phyloP scores from a whole-genome alignment of 1,284 basidiomycete genomes.

The Xanthoconium separans region DNA sequence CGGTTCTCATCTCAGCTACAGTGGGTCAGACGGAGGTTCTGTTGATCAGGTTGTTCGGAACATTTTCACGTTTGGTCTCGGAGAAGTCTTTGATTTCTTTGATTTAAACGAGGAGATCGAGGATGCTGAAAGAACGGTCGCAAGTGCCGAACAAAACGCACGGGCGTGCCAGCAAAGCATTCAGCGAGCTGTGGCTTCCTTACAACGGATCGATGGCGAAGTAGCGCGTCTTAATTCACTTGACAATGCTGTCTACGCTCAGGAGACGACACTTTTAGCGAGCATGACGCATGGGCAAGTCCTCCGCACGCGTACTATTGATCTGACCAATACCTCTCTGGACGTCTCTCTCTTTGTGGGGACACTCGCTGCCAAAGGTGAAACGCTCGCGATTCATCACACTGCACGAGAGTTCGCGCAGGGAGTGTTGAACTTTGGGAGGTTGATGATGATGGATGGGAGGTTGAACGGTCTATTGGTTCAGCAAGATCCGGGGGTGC shows the following conservation, averaged over 20 bases:
- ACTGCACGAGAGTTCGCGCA: conserved; percentile 17
- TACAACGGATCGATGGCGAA: conserved; percentile 5
- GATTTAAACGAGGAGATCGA: conserved; percentile 20
- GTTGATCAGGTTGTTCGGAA: conserved; percentile 13
- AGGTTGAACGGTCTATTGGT: conserved; percentile 10
- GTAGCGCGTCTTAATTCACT: conserved; percentile 6
- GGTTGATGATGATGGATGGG: conserved; percentile 10
- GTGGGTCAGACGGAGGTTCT: background rate
- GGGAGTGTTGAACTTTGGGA: conserved; percentile 13
- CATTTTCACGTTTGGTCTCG: conserved; percentile 14
- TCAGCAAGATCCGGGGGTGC: conserved; percentile 4
- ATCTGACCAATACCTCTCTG: conserved; percentile 16
- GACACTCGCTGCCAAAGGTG: conserved; percentile 14
- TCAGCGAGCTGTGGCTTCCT: conserved; percentile 5
- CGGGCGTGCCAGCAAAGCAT: conserved; percentile 10
- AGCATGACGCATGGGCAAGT: conserved; percentile 7
- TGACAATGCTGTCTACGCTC: background rate
- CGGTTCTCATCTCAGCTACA: background rate
- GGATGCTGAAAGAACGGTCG: conserved; percentile 7
- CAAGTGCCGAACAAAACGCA: conserved; percentile 3
- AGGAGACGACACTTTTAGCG: conserved; percentile 8
- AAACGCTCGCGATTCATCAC: conserved; percentile 12
- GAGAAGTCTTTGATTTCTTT: conserved; percentile 15
- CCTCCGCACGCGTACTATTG: conserved; percentile 12
- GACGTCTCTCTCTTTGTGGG: conserved; percentile 16